Percentiles rank a stretch among this genome's conserved stretches.
Conservation (phyloP, 306 rosid species). For the Parietaria judaica region DNA sequence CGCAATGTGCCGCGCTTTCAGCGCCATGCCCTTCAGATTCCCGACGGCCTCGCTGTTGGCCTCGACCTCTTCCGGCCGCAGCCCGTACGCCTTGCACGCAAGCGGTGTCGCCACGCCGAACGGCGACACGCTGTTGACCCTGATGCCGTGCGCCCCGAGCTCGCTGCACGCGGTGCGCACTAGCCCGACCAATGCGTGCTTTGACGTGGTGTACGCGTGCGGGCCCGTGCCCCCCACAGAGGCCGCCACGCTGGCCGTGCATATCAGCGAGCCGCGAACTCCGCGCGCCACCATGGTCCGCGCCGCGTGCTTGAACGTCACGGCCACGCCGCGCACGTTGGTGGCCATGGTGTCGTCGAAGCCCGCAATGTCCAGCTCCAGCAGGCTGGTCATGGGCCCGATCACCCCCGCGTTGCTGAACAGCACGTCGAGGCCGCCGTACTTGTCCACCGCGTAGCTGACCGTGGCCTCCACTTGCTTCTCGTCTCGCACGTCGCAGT, state of each 20-base stretch:
- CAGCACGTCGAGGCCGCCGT: conserved; percentile 53
- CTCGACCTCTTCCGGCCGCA: conserved; percentile 46
- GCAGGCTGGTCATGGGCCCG: conserved; percentile 47
- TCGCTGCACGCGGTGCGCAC: conserved; percentile 63
- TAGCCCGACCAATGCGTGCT: conserved; percentile 64
- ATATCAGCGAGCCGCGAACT: conserved; percentile 58
- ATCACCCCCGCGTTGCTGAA: conserved; percentile 83
- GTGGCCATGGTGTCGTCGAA: conserved; percentile 54
- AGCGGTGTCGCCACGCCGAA: conserved; percentile 81
- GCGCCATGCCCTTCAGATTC: conserved; percentile 61
- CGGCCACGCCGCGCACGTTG: conserved; percentile 64
- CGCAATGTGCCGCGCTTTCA: conserved; percentile 63
- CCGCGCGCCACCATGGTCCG: conserved; percentile 58
- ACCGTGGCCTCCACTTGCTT: conserved; percentile 54
- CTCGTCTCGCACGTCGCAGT: conserved; percentile 80
- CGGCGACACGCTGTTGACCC: conserved; percentile 79
- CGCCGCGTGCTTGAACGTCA: conserved; percentile 56
- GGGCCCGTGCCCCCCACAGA: conserved; percentile 63
- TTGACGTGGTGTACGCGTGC: conserved; percentile 49
- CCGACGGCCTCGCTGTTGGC: conserved; percentile 26
- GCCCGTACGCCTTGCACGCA: conserved; percentile 38
- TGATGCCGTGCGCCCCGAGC: conserved; percentile 65
- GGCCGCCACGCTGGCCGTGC: conserved; percentile 73
- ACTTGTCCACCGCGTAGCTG: conserved; percentile 39
- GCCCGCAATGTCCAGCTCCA: conserved; percentile 56